phyloP scores from a whole-genome alignment of 2,329 filamentous ascomycete genomes.

The Aquanectria penicillioides region DNA sequence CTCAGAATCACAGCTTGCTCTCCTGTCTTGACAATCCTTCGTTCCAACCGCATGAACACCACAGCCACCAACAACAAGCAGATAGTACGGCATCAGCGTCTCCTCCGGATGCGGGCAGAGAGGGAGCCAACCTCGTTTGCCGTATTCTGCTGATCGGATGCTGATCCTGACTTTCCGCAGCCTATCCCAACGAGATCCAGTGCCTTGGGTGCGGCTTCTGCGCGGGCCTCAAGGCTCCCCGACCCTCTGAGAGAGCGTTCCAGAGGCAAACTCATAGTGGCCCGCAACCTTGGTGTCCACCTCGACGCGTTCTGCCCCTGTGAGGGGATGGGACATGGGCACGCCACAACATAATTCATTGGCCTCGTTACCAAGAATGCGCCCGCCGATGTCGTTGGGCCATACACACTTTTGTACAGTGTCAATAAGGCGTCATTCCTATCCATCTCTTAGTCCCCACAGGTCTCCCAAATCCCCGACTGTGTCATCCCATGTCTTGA shows the following conservation, averaged over 20 bases:
- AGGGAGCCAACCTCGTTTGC: background rate
- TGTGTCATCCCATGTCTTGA: conserved; percentile 6
- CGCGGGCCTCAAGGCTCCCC: conserved; percentile 20
- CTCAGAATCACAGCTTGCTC: too few species aligned
- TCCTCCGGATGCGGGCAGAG: too few species aligned
- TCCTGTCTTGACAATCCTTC: background rate
- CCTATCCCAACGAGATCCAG: conserved; percentile 25
- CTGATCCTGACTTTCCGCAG: conserved; percentile 19
- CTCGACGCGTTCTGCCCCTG: conserved; percentile 2
- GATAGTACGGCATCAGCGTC: too few species aligned
- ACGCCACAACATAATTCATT: background rate
- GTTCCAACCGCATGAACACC: background rate
- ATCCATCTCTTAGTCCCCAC: background rate
- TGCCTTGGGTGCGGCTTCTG: conserved; percentile 33
- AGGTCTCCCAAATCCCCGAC: conserved; percentile 1
- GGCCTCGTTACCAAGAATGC: background rate
- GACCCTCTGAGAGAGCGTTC: conserved; percentile 9
- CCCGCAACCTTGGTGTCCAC: conserved; percentile 3
- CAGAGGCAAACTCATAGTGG: conserved; percentile 4
- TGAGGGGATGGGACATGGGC: conserved; percentile 2
- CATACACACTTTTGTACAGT: background rate
- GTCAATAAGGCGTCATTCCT: background rate
- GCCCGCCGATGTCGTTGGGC: background rate
- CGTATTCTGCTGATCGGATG: background rate
- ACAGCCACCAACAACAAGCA: conserved; percentile 18